Evolutionary conservation across 2,329 filamentous ascomycete species (phyloP), one percentile per base, ranked within the genome.

Genomic region (Penicillium sp.): DNA sequence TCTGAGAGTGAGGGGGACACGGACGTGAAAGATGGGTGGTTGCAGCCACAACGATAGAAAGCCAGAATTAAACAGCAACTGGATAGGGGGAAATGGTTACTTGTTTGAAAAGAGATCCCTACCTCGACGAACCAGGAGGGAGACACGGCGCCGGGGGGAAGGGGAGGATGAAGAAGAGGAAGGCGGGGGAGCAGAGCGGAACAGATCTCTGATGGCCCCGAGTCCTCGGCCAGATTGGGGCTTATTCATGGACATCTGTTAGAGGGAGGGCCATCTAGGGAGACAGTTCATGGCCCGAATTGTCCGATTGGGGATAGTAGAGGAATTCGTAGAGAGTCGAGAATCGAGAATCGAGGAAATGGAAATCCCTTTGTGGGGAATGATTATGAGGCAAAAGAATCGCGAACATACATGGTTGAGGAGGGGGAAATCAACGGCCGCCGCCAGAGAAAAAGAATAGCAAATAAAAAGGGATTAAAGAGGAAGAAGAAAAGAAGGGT

Each of bases 161-260:
- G 70, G 65, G 45, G 70, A 66, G 33, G 72, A 67, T 58, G 65
- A 61, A 62, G 72, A 65, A 64, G 65, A 61, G 61, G 72, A 69
- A 37, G 68, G 62, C 28, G 68, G 65, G 61, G 65, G 61, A 61
- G 62, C 59, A 65, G 73, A 74, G 57, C 70, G 70, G 66, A 76
- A 76, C 50, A 76, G 67, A 62, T 73, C 72, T 66, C 71, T 69
- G 59, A 78, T 66, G 59, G 69, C 65, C 58, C 71, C 72, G 65
- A 74, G 66, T 67, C 72, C 73, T 69, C 70, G 66, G 66, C 71
- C 70, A 64, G 69, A 56, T 65, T 70, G 70, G 66, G 68, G 63
- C 64, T 77, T 72, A 62, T 77, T 74, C 66, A 72, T 65, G 68
- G 72, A 74, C 73, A 78, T 77, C 65, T 70, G 70, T 69, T 73